These are phyloP conservation scores for Fimicolochytrium jonesii DNA, from an alignment of 192 early-diverging fungal species.

Conservation along the genomic window DNA sequence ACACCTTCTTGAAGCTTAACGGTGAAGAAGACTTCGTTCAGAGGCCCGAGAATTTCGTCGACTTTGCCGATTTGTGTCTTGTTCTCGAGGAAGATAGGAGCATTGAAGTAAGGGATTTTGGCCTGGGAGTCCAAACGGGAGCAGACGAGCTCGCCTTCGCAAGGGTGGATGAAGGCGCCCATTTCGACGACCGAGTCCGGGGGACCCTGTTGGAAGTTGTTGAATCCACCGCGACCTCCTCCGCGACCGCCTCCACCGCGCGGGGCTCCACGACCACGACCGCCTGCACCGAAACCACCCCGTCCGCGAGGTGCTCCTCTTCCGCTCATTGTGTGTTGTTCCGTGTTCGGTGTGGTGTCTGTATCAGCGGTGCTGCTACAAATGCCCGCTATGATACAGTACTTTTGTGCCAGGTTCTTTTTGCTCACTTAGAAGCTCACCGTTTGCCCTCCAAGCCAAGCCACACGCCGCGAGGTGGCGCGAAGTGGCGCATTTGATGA, in stretches of 20 bases:
- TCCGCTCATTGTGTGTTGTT: too few relatives aligned
- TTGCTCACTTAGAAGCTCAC: too few relatives aligned
- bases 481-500: not conserved
- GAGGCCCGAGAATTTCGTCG: conserved; percentile 95
- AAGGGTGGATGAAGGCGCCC: conserved; percentile 88
- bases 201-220: conserved; percentile 58
- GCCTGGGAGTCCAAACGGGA: conserved; percentile 7
- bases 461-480: too few relatives aligned
- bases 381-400: too few relatives aligned
- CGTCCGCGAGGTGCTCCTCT: conserved; percentile 22
- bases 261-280: conserved; percentile 45
- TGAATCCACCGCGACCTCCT: conserved; percentile 51
- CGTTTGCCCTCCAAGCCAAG: too few relatives aligned
- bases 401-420: too few relatives aligned
- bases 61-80: conserved; percentile 99
- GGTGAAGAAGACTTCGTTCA: conserved; percentile 97
- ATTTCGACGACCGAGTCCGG: conserved; percentile 78
- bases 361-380: too few relatives aligned
- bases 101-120: conserved; percentile 98
- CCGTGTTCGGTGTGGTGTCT: too few relatives aligned
- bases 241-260: conserved; percentile 42
- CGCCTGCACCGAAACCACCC: conserved; percentile 39
- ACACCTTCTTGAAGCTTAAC: conserved; percentile 94
- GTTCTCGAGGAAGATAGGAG: conserved; percentile 96
- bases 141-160: conserved; percentile 97